phyloP scores from a whole-genome alignment of 176 grass and related monocot genomes.

The Neostapfia colusana region DNA sequence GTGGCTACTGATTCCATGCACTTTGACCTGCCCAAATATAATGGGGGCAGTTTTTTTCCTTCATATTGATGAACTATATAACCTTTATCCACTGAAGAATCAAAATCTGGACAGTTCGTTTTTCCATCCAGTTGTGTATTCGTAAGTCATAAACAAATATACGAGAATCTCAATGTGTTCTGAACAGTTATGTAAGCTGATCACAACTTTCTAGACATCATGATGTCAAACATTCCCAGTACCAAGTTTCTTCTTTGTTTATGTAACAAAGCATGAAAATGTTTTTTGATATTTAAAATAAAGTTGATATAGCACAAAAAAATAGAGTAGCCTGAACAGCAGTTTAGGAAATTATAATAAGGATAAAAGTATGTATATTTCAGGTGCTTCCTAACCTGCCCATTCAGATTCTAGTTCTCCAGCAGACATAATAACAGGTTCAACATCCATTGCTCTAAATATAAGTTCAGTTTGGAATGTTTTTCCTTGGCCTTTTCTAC shows the following conservation, averaged over 20 bases:
- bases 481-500: slow-evolving; percentile 95
- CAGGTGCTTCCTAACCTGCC: slow-evolving; percentile 61
- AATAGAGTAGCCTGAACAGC: background rate
- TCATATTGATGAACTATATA: background rate
- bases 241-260: background rate
- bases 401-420: slow-evolving; percentile 92
- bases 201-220: background rate
- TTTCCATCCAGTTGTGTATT: background rate
- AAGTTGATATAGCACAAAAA: background rate
- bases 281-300: slow-evolving; percentile 1
- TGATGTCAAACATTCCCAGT: slow-evolving; percentile 11
- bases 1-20: background rate
- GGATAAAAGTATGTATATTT: slow-evolving; percentile 25
- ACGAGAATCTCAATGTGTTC: background rate
- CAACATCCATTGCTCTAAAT: slow-evolving; percentile 85
- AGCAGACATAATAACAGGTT: slow-evolving; percentile 94
- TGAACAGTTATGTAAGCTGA: background rate
- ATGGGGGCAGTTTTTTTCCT: background rate
- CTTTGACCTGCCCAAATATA: background rate
- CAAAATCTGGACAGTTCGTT: background rate
- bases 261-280: background rate
- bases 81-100: background rate
- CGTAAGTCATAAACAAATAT: slow-evolving; percentile 6
- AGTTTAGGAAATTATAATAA: background rate
- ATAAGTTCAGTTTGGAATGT: slow-evolving; percentile 98